Evolutionary conservation across 495 filamentous ascomycete genomes (phyloP), one percentile per base, ranked within the genome.

Genomic region (Acidomyces sp.): DNA sequence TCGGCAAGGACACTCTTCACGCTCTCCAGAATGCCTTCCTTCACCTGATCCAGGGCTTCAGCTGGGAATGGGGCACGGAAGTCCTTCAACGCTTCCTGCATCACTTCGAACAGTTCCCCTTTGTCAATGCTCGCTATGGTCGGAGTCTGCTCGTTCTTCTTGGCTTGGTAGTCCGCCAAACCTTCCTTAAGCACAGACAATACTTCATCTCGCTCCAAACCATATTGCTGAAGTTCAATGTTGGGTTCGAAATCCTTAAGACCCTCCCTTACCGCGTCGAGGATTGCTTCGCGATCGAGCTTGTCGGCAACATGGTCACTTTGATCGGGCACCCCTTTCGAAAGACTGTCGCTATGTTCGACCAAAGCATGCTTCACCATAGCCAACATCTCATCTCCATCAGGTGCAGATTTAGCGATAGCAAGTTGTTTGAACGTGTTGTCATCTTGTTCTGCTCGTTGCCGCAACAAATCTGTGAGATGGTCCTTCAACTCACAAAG

Each of bases 221-320:
- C 87, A 44, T 87, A 83, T 51, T 92, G 84, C 49, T 93, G 77
- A 10, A 92, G 62, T 51, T 88, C 80, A 27, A 95, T 85, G 46
- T 95, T 82, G 1, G 86, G 87, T 57, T 88, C 87, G 60, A 87
- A 92, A 4, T 75, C 79, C 52, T 93, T 85, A 77, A 82, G 92
- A 2, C 82, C 85, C 39, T 93, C 85, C 39, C 75, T 74, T 4
- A 95, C 80, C 0, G 85, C 84, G 1, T 82, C 74, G 0, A 95
- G 63, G 22, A 95, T 84, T 26, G 85, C 84, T 40, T 92, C 83
- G 43, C 81, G 75, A 58, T 66, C 40, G 70, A 72, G 49, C 80
- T 69, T 6, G 29, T 39, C 46, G 33, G 29, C 36, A n/a, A n/a
- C n/a, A n/a, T n/a, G n/a, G n/a, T n/a, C n/a, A n/a, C n/a, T n/a